These are phyloP conservation scores for Magnusiomyces starmeri DNA, from an alignment of 1,139 yeast genomes.

Conservation along the genomic window DNA sequence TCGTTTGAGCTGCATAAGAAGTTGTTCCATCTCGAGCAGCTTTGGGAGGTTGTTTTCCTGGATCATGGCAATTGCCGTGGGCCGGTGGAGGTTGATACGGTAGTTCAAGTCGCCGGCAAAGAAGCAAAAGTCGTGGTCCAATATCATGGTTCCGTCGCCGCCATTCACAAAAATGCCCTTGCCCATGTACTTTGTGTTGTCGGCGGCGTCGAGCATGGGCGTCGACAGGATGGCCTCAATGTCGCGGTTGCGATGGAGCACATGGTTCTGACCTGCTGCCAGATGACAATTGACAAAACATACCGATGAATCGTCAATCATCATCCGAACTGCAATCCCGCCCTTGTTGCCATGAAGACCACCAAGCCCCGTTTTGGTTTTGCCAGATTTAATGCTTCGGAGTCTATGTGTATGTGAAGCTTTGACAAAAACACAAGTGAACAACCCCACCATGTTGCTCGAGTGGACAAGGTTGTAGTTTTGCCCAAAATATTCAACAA, in stretches of 20 bases:
- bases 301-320: slow-evolving; percentile 63
- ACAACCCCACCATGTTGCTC: slow-evolving; percentile 82
- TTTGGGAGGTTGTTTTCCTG: slow-evolving; percentile 45
- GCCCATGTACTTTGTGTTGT: slow-evolving; percentile 35
- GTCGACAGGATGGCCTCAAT: slow-evolving; percentile 60
- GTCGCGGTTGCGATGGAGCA: slow-evolving; percentile 79
- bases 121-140: slow-evolving; percentile 78
- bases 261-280: slow-evolving; percentile 81
- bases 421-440: slow-evolving; percentile 59
- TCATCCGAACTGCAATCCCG: slow-evolving; percentile 77
- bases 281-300: slow-evolving; percentile 82
- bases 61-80: slow-evolving; percentile 54
- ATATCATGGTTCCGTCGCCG: slow-evolving; percentile 43
- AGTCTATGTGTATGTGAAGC: slow-evolving; percentile 44
- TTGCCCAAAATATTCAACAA: slow-evolving; percentile 18
- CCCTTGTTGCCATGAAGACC: slow-evolving; percentile 97
- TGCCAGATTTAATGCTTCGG: slow-evolving; percentile 63
- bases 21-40: slow-evolving; percentile 68
- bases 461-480: slow-evolving; percentile 67
- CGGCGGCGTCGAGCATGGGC: slow-evolving; percentile 45
- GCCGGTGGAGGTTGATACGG: slow-evolving; percentile 63
- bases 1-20: slow-evolving; percentile 59
- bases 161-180: slow-evolving; percentile 41
- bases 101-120: slow-evolving; percentile 95
- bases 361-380: slow-evolving; percentile 89